A percentile compares a stretch with the other conserved stretches of the same genome.
Evolutionary conservation across 2,329 filamentous ascomycete genomes (phyloP).

Genomic region (Fusarium sterilihyphosum): DNA sequence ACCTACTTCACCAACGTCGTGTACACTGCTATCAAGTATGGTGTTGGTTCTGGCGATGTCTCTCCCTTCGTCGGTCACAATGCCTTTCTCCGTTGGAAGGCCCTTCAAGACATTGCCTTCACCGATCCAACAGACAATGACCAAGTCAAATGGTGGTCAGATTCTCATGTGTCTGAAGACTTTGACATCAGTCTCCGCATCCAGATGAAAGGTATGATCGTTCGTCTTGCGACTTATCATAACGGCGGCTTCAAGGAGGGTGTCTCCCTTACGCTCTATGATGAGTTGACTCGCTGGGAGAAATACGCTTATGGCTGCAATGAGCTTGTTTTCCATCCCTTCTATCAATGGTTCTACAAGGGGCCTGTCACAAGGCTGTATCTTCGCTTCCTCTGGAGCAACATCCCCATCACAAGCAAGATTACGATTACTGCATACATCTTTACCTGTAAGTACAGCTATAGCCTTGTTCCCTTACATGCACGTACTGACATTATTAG

Average conservation of each 20-base stretch:
- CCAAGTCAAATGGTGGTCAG: slow-evolving; percentile 75
- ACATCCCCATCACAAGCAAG: slow-evolving; percentile 71
- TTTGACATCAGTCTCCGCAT: slow-evolving; percentile 80
- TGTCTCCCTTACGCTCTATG: slow-evolving; percentile 77
- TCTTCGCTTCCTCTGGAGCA: slow-evolving; percentile 40
- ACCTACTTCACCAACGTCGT: slow-evolving; percentile 84
- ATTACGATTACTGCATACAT: slow-evolving; percentile 77
- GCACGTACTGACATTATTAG: neutral
- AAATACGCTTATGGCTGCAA: slow-evolving; percentile 79
- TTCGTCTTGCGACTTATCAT: slow-evolving; percentile 76
- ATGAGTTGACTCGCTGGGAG: slow-evolving; percentile 77
- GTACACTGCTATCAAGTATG: slow-evolving; percentile 77
- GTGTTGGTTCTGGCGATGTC: slow-evolving; percentile 76
- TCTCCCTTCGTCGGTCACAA: slow-evolving; percentile 83
- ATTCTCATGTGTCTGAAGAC: slow-evolving; percentile 79
- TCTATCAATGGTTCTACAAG: slow-evolving; percentile 66
- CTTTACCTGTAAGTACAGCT: slow-evolving; percentile 59
- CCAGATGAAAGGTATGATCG: slow-evolving; percentile 73
- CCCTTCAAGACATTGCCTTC: slow-evolving; percentile 39
- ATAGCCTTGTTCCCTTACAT: too few relatives aligned
- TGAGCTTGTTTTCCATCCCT: slow-evolving; percentile 76
- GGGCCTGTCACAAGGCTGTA: slow-evolving; percentile 71
- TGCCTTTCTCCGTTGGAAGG: slow-evolving; percentile 74
- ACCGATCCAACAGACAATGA: slow-evolving; percentile 55
- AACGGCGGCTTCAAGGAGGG: slow-evolving; percentile 78